Conservation (phyloP, 257 asterid genomes). For the Scutellaria baicalensis region DNA sequence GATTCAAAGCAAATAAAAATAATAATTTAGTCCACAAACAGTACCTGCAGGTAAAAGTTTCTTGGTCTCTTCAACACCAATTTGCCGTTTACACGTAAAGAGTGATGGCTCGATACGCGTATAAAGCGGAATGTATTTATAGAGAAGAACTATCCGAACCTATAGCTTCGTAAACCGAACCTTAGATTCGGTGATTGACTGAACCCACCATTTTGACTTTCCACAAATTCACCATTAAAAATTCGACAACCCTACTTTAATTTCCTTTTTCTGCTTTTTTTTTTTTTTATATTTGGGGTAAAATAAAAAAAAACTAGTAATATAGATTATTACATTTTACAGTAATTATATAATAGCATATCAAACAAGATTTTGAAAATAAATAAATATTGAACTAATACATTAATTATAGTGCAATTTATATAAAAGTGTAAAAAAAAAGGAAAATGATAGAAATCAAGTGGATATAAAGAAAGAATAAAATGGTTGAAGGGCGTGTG, state of each 20-base stretch:
- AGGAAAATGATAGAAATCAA: too few species aligned
- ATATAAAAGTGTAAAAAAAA: too few species aligned
- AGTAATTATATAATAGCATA: too few species aligned
- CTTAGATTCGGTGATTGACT: constrained; percentile 30
- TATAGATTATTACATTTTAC: too few species aligned
- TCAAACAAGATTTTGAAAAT: too few species aligned
- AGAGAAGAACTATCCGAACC: constrained; percentile 29
- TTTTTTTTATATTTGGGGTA: not conserved
- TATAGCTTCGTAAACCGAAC: constrained; percentile 32
- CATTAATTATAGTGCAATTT: too few species aligned
- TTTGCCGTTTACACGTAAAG: constrained; percentile 19
- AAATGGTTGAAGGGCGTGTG: too few species aligned
- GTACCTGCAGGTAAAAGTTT: constrained; percentile 23
- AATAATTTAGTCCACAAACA: constrained; percentile 16
- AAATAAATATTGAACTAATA: too few species aligned
- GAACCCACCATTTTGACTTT: constrained; percentile 51
- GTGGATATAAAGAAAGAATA: too few species aligned
- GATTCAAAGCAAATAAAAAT: not conserved
- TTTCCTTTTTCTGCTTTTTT: not conserved
- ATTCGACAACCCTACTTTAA: not conserved
- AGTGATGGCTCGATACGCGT: not conserved
- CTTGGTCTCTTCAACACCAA: not conserved
- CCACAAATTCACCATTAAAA: constrained; percentile 3
- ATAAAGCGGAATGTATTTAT: constrained; percentile 19
- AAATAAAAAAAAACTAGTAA: not conserved